Evolutionary conservation across 345 rosid species (phyloP).

Genomic region (Hypericum perforatum): DNA sequence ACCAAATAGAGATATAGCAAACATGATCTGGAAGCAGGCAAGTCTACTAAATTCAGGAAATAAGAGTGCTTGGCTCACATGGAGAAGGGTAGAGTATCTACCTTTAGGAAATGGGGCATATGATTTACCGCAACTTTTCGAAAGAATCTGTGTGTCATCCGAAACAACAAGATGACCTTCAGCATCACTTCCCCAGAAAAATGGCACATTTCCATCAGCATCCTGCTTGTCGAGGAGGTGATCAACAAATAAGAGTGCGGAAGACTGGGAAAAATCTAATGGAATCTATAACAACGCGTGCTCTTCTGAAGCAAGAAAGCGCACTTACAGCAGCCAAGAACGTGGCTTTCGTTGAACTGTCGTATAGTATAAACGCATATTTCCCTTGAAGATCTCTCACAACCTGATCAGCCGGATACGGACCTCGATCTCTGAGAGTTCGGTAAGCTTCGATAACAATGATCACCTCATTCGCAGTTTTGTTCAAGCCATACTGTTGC

Average conservation of each 20-base stretch:
- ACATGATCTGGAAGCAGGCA: too few relatives aligned
- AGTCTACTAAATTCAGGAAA: too few relatives aligned
- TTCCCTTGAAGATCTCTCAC: constrained; percentile 75
- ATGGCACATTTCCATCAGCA: constrained; percentile 73
- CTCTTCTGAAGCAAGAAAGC: background rate
- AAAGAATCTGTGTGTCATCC: constrained; percentile 52
- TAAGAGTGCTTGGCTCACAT: too few relatives aligned
- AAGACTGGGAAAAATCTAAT: background rate
- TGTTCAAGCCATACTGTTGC: constrained; percentile 89
- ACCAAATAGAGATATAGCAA: too few relatives aligned
- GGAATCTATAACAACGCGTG: background rate
- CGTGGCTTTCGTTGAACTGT: constrained; percentile 44
- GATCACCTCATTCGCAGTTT: constrained; percentile 80
- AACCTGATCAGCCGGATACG: constrained; percentile 91
- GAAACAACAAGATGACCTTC: constrained; percentile 74
- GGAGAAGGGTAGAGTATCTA: constrained; percentile 9
- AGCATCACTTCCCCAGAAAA: constrained; percentile 83
- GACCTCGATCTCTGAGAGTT: constrained; percentile 92
- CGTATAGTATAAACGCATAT: constrained; percentile 66
- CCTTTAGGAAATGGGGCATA: constrained; percentile 96
- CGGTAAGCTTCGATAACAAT: constrained; percentile 85
- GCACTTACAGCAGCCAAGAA: constrained; percentile 70
- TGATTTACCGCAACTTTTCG: constrained; percentile 86
- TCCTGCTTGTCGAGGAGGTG: constrained; percentile 37
- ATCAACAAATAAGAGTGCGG: background rate